Evolutionary conservation across 192 early-diverging fungal species (phyloP).

Genomic region (Rhizophagus prolifer): DNA sequence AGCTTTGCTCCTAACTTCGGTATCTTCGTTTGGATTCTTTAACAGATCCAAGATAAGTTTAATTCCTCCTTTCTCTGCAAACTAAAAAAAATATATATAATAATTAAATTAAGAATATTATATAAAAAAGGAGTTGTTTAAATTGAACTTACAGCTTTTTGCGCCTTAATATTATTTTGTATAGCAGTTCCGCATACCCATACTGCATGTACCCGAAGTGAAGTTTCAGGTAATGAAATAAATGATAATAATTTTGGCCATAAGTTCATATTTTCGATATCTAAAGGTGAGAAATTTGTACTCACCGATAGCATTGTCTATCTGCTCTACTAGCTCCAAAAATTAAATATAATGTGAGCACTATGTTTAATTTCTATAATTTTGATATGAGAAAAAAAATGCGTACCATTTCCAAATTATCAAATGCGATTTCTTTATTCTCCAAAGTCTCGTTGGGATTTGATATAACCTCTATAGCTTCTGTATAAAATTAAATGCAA

Average conservation of each 20-base stretch:
- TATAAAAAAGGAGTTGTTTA: neutral
- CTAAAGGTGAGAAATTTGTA: conserved; percentile 31
- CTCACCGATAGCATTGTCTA: conserved; percentile 83
- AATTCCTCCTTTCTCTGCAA: conserved; percentile 46
- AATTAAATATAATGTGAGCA: neutral
- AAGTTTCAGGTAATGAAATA: conserved; percentile 48
- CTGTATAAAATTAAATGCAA: conserved; percentile 32
- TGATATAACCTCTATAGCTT: conserved; percentile 73
- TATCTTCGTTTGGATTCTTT: conserved; percentile 35
- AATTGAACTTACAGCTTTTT: conserved; percentile 57
- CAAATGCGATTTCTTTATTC: conserved; percentile 79
- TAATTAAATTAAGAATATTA: neutral
- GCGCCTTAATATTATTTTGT: conserved; percentile 89
- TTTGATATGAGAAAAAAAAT: conserved; percentile 35
- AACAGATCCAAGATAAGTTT: conserved; percentile 48
- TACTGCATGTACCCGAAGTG: conserved; percentile 67
- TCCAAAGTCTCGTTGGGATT: conserved; percentile 57
- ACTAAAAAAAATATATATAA: neutral
- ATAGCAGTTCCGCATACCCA: conserved; percentile 94
- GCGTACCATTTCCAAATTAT: conserved; percentile 84
- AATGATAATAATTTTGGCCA: conserved; percentile 78
- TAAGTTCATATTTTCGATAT: conserved; percentile 84
- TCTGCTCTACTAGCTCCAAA: conserved; percentile 67
- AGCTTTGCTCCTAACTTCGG: conserved; percentile 62
- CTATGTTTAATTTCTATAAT: neutral